Conservation (phyloP, 805 yeast species). For the Grigorovia jiainica region DNA sequence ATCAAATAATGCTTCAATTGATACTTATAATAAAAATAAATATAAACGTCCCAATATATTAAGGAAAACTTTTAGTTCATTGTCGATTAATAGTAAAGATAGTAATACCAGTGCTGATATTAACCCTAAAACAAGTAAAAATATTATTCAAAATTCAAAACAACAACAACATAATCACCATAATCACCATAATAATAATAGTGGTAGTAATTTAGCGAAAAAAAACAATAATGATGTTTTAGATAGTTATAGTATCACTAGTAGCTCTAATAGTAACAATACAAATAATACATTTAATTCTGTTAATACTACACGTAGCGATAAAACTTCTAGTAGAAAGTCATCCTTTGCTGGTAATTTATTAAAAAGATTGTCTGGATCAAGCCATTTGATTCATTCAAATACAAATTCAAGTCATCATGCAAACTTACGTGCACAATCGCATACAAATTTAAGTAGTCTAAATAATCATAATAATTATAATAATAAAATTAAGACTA, state of each 20-base stretch:
- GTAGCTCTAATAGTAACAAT: too few relatives aligned
- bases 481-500: not conserved
- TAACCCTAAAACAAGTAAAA: too few relatives aligned
- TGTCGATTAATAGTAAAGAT: slow-evolving; percentile 11
- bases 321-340: slow-evolving; percentile 11
- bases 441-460: too few relatives aligned
- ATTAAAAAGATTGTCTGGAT: slow-evolving; percentile 17
- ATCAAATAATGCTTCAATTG: not conserved
- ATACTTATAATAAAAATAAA: not conserved
- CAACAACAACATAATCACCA: too few relatives aligned
- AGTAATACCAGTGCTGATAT: not conserved
- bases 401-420: too few relatives aligned
- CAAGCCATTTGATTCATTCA: too few relatives aligned
- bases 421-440: too few relatives aligned
- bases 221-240: not conserved
- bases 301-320: not conserved
- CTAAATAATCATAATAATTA: too few relatives aligned
- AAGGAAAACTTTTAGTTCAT: slow-evolving; percentile 19
- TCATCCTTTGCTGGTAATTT: slow-evolving; percentile 20
- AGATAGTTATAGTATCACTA: not conserved
- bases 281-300: too few relatives aligned
- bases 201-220: not conserved
- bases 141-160: not conserved
- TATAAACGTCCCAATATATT: slow-evolving; percentile 1
- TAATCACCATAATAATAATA: not conserved